These are phyloP conservation scores for Tricholoma furcatifolium DNA, from an alignment of 768 basidiomycete species.

Conservation along the genomic window DNA sequence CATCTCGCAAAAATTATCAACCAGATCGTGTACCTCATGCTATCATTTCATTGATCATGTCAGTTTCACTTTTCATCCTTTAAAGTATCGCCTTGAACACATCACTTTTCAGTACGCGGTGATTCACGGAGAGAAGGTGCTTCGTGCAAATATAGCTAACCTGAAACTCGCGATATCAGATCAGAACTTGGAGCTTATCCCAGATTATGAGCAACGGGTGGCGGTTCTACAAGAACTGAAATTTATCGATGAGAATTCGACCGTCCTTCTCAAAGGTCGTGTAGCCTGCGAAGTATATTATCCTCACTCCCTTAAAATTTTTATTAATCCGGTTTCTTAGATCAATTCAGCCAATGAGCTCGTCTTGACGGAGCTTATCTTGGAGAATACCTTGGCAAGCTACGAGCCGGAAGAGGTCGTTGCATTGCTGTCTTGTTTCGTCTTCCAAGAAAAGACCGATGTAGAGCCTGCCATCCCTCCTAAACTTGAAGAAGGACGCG, in stretches of 20 bases:
- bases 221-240: constrained; percentile 87
- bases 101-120: constrained; percentile 58
- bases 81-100: constrained; percentile 6
- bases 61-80: not conserved
- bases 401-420: constrained; percentile 97
- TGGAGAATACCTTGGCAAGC: constrained; percentile 88
- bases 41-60: constrained; percentile 75
- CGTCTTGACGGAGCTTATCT: constrained; percentile 91
- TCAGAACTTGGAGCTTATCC: constrained; percentile 93
- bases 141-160: constrained; percentile 71
- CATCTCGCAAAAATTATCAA: constrained; percentile 41
- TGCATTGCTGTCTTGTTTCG: constrained; percentile 92
- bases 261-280: constrained; percentile 92
- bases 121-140: constrained; percentile 72
- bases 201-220: constrained; percentile 95
- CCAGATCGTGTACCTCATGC: constrained; percentile 55
- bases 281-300: constrained; percentile 91
- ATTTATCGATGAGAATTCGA: constrained; percentile 95
- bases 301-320: not conserved
- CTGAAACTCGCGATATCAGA: constrained; percentile 90
- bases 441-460: constrained; percentile 98
- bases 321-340: constrained; percentile 39
- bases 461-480: constrained; percentile 79
- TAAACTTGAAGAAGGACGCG: constrained; percentile 77
- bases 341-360: constrained; percentile 99